Percentiles rank a stretch among this genome's conserved stretches.
These are phyloP conservation scores for Blastocystis sp. DNA, from an alignment of 352 stramenopile genomes.

Conservation along the genomic window DNA sequence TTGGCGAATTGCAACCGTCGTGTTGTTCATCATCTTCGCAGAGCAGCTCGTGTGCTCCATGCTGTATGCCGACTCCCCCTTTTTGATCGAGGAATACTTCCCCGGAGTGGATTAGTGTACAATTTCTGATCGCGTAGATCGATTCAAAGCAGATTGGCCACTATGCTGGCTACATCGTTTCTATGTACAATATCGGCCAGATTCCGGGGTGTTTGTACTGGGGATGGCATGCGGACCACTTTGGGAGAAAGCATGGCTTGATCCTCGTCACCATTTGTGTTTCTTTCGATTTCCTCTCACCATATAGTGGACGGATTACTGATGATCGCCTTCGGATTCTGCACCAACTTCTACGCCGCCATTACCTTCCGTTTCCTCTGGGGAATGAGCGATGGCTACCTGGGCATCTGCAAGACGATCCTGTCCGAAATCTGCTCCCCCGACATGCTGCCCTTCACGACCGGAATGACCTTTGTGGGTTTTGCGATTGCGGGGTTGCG, in stretches of 20 bases:
- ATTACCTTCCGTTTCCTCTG: constrained; percentile 56
- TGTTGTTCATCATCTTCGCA: constrained; percentile 45
- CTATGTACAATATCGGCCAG: constrained; percentile 56
- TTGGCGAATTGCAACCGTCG: constrained; percentile 46
- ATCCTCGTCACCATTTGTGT: constrained; percentile 45
- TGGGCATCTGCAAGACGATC: constrained; percentile 67
- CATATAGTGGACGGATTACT: constrained; percentile 19
- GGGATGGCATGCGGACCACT: constrained; percentile 59
- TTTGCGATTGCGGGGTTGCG: constrained; percentile 11
- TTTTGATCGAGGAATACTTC: constrained; percentile 55
- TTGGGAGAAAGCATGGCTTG: constrained; percentile 33
- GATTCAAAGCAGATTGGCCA: constrained; percentile 44
- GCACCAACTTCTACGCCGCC: constrained; percentile 54
- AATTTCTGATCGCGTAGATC: not conserved
- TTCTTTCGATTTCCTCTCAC: not conserved
- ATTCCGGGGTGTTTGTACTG: constrained; percentile 61
- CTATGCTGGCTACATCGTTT: constrained; percentile 65
- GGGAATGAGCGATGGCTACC: constrained; percentile 58
- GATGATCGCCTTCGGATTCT: constrained; percentile 54
- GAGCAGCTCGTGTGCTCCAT: constrained; percentile 47
- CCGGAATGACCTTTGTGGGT: constrained; percentile 40
- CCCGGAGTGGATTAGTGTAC: not conserved
- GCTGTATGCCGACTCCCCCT: constrained; percentile 45
- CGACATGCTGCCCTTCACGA: constrained; percentile 52
- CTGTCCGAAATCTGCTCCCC: constrained; percentile 47